phyloP scores from a whole-genome alignment of 2,329 filamentous ascomycete species.

The Leptodontidium sp. region DNA sequence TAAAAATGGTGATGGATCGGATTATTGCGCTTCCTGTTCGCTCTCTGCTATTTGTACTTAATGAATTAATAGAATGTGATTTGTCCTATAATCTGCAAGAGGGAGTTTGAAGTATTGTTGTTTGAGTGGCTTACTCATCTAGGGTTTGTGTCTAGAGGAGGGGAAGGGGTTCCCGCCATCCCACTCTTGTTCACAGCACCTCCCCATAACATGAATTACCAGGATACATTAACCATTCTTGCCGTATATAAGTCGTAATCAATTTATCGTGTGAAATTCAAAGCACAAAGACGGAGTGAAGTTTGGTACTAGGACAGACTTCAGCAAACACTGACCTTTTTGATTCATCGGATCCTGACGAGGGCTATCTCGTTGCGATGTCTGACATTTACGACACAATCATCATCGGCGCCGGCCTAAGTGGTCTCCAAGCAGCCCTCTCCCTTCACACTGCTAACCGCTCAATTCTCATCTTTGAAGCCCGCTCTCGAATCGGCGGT shows the following conservation, averaged over 20 bases:
- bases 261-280: too few species aligned
- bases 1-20: not conserved
- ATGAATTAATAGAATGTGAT: not conserved
- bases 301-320: too few species aligned
- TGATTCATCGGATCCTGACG: too few species aligned
- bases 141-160: not conserved
- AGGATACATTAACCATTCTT: too few species aligned
- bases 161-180: not conserved
- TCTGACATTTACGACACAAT: not conserved
- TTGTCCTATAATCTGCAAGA: too few species aligned
- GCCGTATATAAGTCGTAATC: too few species aligned
- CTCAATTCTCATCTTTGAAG: not conserved
- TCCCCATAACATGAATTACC: not conserved
- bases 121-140: not conserved
- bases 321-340: too few species aligned
- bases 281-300: too few species aligned
- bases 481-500: not conserved
- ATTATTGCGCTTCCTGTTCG: not conserved
- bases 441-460: not conserved
- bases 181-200: not conserved
- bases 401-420: slow-evolving; percentile 5
- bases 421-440: not conserved
- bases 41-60: not conserved
- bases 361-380: not conserved
- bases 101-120: too few species aligned